Conservation (phyloP, 2,329 filamentous ascomycete species). For the Fusarium fracticaudum region DNA sequence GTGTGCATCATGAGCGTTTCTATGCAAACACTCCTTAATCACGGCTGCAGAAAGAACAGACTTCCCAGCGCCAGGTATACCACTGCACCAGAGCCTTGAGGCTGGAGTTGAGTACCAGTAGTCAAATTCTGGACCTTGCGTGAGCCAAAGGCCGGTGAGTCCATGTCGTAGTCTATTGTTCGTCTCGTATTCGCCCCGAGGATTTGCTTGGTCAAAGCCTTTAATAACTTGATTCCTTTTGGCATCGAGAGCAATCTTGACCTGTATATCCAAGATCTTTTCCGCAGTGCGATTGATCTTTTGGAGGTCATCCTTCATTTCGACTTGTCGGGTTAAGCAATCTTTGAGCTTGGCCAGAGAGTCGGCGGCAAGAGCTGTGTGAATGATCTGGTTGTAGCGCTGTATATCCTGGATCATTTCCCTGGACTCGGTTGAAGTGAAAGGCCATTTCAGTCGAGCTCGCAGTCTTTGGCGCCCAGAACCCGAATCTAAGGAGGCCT, state of each 20-base stretch:
- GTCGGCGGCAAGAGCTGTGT: neutral
- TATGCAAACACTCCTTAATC: neutral
- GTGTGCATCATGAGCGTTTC: neutral
- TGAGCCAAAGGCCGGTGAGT: neutral
- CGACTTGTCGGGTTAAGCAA: neutral
- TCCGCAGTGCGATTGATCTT: neutral
- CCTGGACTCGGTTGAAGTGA: neutral
- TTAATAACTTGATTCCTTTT: neutral
- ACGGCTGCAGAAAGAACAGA: neutral
- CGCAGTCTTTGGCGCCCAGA: neutral
- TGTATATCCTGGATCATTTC: neutral
- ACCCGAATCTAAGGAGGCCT: neutral
- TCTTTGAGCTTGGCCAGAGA: neutral
- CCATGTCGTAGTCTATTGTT: neutral
- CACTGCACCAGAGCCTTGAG: neutral
- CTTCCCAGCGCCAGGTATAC: neutral
- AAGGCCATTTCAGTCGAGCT: constrained; percentile 2
- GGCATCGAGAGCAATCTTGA: neutral
- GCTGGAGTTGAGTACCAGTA: neutral
- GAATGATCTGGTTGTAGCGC: neutral
- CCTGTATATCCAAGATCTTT: neutral
- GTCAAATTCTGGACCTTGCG: neutral
- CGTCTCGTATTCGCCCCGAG: neutral
- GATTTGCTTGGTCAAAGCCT: neutral
- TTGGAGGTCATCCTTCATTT: neutral